Conservation (phyloP, 2,329 filamentous ascomycete species). For the Epichloe elymi region DNA sequence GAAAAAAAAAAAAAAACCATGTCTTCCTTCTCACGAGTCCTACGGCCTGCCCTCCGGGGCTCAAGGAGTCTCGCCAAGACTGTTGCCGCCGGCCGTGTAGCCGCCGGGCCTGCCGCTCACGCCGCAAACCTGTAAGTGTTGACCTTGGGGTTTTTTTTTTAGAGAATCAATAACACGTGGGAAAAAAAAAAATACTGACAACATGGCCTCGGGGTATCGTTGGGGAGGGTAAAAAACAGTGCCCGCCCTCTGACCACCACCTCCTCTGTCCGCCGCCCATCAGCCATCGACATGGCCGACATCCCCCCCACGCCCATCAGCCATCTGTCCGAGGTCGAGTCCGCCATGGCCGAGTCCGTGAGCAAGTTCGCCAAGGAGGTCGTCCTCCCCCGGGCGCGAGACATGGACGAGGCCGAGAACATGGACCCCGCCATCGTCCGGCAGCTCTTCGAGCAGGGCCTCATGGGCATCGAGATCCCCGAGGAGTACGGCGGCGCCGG, state of each 20-base stretch:
- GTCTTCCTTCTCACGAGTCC: slow-evolving; percentile 35
- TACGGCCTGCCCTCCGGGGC: slow-evolving; percentile 38
- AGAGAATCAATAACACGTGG: background rate
- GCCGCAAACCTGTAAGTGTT: slow-evolving; percentile 14
- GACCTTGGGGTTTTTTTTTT: background rate
- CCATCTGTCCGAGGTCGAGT: slow-evolving; percentile 80
- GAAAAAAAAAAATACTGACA: too few relatives aligned
- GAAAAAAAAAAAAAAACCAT: slow-evolving; percentile 10
- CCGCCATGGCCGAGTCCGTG: slow-evolving; percentile 79
- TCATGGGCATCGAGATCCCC: slow-evolving; percentile 96
- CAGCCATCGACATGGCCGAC: slow-evolving; percentile 50
- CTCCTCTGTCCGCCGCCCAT: slow-evolving; percentile 33
- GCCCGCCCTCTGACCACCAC: slow-evolving; percentile 49
- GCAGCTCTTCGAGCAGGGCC: slow-evolving; percentile 89
- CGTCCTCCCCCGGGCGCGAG: slow-evolving; percentile 80
- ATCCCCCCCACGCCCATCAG: slow-evolving; percentile 89
- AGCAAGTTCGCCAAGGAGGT: slow-evolving; percentile 82
- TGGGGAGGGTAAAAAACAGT: background rate
- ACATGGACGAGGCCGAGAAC: slow-evolving; percentile 92
- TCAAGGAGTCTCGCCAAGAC: slow-evolving; percentile 24
- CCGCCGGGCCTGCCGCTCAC: background rate
- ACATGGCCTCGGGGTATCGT: too few relatives aligned
- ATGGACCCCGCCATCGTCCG: slow-evolving; percentile 87
- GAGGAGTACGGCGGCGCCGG: slow-evolving; percentile 93
- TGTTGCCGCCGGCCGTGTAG: slow-evolving; percentile 8